Evolutionary conservation across 2,329 filamentous ascomycete species (phyloP).

Genomic region (Aquanectria penicillioides): DNA sequence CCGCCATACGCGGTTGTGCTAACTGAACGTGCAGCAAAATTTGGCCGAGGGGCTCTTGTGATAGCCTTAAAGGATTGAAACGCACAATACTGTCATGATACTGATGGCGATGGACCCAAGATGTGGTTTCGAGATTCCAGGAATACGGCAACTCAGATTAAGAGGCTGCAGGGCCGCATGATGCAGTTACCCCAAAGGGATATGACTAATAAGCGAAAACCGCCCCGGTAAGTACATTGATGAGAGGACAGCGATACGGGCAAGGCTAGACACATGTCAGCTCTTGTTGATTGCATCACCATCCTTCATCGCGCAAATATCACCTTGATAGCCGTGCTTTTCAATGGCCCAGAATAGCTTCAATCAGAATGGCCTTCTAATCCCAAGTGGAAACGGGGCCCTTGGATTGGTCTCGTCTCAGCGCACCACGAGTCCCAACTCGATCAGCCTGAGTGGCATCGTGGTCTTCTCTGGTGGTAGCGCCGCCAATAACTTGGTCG

Average conservation of each 20-base stretch:
- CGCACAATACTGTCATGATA: too few relatives aligned
- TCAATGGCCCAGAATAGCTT: constrained; percentile 34
- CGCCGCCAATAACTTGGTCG: constrained; percentile 93
- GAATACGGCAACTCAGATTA: not conserved
- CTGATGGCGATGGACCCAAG: too few relatives aligned
- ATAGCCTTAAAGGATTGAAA: too few relatives aligned
- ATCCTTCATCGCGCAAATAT: not conserved
- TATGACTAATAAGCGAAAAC: not conserved
- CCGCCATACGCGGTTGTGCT: not conserved
- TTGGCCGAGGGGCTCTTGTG: too few relatives aligned
- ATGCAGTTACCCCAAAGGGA: constrained; percentile 14
- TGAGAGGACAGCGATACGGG: constrained; percentile 9
- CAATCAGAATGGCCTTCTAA: constrained; percentile 33
- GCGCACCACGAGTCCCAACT: constrained; percentile 33
- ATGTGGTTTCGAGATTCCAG: too few relatives aligned
- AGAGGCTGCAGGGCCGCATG: not conserved
- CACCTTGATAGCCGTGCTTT: not conserved
- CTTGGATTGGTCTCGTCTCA: constrained; percentile 26
- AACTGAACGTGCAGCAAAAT: too few relatives aligned
- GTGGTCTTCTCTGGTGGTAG: constrained; percentile 93
- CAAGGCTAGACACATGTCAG: constrained; percentile 21
- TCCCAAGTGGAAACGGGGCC: constrained; percentile 36
- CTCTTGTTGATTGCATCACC: not conserved
- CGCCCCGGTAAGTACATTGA: constrained; percentile 16
- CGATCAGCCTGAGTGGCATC: constrained; percentile 54